A percentile compares a stretch with the other conserved stretches of the same genome.
phyloP scores from a whole-genome alignment of 352 stramenopile genomes.

The Globisporangium cystogenes region DNA sequence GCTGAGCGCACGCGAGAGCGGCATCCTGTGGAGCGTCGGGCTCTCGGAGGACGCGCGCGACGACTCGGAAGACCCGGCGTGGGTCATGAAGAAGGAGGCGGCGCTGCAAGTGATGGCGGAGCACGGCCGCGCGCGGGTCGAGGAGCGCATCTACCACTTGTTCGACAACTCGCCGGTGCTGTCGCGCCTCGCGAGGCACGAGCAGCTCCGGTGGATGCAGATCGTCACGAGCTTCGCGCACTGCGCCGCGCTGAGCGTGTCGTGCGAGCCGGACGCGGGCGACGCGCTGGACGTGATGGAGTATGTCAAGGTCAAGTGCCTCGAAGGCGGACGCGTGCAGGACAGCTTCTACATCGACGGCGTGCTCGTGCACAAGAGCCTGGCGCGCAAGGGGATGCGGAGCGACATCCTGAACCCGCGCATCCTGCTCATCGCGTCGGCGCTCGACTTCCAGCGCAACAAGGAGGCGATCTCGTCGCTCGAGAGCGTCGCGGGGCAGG shows the following conservation, averaged over 20 bases:
- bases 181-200: conserved; percentile 53
- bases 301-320: conserved; percentile 76
- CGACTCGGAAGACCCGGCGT: conserved; percentile 41
- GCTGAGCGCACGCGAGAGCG: conserved; percentile 35
- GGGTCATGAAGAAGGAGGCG: conserved; percentile 31
- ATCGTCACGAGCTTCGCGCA: conserved; percentile 71
- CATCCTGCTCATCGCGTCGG: conserved; percentile 79
- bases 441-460: conserved; percentile 80
- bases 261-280: conserved; percentile 59
- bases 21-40: conserved; percentile 52
- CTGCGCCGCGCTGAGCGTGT: conserved; percentile 55
- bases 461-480: conserved; percentile 80
- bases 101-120: conserved; percentile 51
- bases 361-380: conserved; percentile 83
- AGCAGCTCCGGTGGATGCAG: conserved; percentile 82
- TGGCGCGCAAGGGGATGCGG: conserved; percentile 81
- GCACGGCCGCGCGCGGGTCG: conserved; percentile 52
- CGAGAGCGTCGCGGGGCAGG: conserved; percentile 76
- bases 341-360: conserved; percentile 88
- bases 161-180: conserved; percentile 46
- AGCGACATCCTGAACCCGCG: conserved; percentile 71
- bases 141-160: conserved; percentile 71
- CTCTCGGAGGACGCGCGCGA: conserved; percentile 60
- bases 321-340: conserved; percentile 65
- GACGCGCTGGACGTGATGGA: conserved; percentile 84